A percentile compares a stretch with the other conserved stretches of the same genome.
Conservation (phyloP, 2,329 filamentous ascomycete species). For the Aureobasidium sp. region DNA sequence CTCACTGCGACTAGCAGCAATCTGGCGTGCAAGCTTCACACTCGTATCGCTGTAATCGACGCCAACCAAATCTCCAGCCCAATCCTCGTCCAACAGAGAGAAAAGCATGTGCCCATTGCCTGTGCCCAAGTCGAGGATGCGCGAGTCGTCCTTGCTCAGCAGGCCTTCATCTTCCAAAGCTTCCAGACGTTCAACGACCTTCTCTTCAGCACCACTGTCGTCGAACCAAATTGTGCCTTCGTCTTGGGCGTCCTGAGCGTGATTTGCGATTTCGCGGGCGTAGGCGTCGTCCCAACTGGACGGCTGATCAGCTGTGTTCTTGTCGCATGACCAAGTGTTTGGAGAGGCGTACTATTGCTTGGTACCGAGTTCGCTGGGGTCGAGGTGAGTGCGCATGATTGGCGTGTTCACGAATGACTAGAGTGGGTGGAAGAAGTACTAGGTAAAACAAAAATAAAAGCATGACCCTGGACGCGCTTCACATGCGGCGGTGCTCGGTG, state of each 20-base stretch:
- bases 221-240: conserved; percentile 94
- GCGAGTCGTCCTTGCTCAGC: conserved; percentile 38
- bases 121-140: conserved; percentile 81
- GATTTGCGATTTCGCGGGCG: conserved; percentile 60
- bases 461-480: neutral
- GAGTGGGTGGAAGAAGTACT: neutral
- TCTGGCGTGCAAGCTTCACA: conserved; percentile 61
- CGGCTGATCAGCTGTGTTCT: neutral
- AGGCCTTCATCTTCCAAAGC: conserved; percentile 43
- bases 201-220: conserved; percentile 78
- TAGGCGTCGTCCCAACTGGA: conserved; percentile 55
- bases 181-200: conserved; percentile 58
- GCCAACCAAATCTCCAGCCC: conserved; percentile 64
- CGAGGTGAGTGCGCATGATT: conserved; percentile 12
- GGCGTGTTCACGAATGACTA: neutral
- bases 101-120: conserved; percentile 93
- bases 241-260: conserved; percentile 63
- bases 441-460: neutral
- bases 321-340: neutral
- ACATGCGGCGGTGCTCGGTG: conserved; percentile 1
- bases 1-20: conserved; percentile 31
- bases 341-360: conserved; percentile 68
- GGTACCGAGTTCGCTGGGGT: conserved; percentile 64
- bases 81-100: conserved; percentile 60
- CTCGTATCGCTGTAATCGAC: conserved; percentile 79